Evolutionary conservation across 1,284 basidiomycete species (phyloP).

Genomic region (Marasmius fiardii): DNA sequence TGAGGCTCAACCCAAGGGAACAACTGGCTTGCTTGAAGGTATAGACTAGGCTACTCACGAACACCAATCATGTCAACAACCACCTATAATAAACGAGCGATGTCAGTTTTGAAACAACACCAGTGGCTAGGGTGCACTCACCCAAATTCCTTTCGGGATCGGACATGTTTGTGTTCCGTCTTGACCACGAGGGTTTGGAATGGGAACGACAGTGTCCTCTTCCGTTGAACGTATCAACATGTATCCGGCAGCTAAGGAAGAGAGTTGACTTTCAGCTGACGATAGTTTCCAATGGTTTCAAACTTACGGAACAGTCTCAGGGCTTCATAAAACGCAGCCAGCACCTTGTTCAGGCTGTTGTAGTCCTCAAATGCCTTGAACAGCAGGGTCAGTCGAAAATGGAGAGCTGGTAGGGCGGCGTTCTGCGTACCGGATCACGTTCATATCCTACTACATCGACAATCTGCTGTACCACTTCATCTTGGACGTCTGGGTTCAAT

Average conservation of each 20-base stretch:
- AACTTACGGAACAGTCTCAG: conserved; percentile 18
- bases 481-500: conserved; percentile 18
- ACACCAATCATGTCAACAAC: conserved; percentile 18
- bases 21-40: not conserved
- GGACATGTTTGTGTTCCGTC: conserved; percentile 1
- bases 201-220: conserved; percentile 14
- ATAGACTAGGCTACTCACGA: conserved; percentile 12
- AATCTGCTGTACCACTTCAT: conserved; percentile 18
- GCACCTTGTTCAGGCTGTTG: conserved; percentile 13
- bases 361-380: conserved; percentile 15
- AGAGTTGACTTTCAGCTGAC: not conserved
- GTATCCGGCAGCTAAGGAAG: conserved; percentile 15
- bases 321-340: conserved; percentile 19
- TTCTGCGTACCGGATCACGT: conserved; percentile 10
- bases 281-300: not conserved
- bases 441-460: conserved; percentile 7
- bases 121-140: not conserved
- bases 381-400: not conserved
- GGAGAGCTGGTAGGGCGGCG: not conserved
- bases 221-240: conserved; percentile 14
- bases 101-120: not conserved
- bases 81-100: not conserved
- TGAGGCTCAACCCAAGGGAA: not conserved
- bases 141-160: conserved; percentile 6
- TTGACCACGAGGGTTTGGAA: conserved; percentile 13